Evolutionary conservation across 139 green algal genomes (phyloP), one percentile per base, ranked within the genome.

Genomic region (Penium margaritaceum): DNA sequence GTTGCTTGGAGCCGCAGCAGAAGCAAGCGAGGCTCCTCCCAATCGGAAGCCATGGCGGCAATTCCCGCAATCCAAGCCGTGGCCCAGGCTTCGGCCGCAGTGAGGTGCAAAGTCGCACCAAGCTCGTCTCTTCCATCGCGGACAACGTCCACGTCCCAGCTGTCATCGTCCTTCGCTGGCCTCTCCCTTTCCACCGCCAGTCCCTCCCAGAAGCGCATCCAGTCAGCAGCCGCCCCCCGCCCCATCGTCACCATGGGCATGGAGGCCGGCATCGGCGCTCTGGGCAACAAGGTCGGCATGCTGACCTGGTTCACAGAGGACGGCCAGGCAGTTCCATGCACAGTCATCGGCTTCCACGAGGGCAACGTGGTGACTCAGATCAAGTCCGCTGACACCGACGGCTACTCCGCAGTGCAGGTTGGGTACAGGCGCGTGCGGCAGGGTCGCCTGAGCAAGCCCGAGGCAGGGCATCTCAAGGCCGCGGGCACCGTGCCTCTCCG

Each of bases 261-360:
- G 19, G 85, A 89, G 65, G 76, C 81, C 51, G 87, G 83, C 27
- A 84, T 96, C 3, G 93, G 93, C 57, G 68, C 96, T 14, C 89
- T 91, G 14, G 94, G 90, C 43, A 97, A 89, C 38, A 98, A 99
- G 87, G 94, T 92, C 9, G 94, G 93, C 72, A 99, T 99, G 94
- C 95, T 94, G 72, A 84, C 85, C 58, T 90, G 90, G 43, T 98
- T 98, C 82, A 95, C 82, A 15, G 78, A 87, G 5, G 84, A 96
- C 33, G 94, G 94, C 54, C 67, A 90, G 32, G 85, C 84, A 27
- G 69, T 96, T 9, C 88, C 91, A 1, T 89, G 88, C 36, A 96
- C 94, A 36, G 90, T 98, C 1, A 93, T 98, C 63, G 90, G 87
- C 1, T 75, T 98, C 30, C 88, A 93, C 73, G 78, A 88, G 32